Evolutionary conservation across 768 basidiomycete species (phyloP).

Genomic region (Trametes gibbosa): DNA sequence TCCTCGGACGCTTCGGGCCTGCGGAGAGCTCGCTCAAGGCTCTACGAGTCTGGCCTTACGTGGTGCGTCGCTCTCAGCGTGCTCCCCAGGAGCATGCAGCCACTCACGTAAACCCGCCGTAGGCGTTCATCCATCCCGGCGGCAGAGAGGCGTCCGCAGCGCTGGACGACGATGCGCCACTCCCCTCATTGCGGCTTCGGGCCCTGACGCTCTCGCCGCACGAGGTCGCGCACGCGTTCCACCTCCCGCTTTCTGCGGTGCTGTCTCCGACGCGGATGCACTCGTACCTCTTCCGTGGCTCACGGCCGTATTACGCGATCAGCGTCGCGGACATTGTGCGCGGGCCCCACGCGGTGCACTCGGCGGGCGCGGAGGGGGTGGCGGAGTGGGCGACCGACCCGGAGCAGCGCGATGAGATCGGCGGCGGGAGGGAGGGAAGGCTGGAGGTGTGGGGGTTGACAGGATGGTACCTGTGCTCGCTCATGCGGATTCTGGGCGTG

Average conservation of each 20-base stretch:
- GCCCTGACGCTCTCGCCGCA: conserved; percentile 50
- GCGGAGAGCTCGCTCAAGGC: conserved; percentile 56
- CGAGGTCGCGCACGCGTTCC: conserved; percentile 72
- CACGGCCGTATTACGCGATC: conserved; percentile 60
- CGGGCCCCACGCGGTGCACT: conserved; percentile 11
- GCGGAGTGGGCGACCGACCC: conserved; percentile 34
- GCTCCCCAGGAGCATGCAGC: background rate
- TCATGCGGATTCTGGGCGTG: conserved; percentile 55
- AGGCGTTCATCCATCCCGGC: conserved; percentile 31
- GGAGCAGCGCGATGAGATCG: conserved; percentile 40
- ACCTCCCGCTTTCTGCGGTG: conserved; percentile 59
- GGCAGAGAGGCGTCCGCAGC: background rate
- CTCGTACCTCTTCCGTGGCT: conserved; percentile 52
- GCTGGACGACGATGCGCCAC: conserved; percentile 39
- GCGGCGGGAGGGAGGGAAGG: conserved; percentile 40
- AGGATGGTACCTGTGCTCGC: conserved; percentile 71
- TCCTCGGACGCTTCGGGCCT: conserved; percentile 65
- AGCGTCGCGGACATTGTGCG: conserved; percentile 59
- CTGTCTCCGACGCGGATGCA: conserved; percentile 47
- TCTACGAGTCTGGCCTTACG: conserved; percentile 71
- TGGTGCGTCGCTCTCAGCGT: conserved; percentile 46
- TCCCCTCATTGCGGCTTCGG: conserved; percentile 58
- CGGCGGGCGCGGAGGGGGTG: conserved; percentile 19
- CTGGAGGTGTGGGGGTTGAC: conserved; percentile 83
- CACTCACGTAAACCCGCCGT: background rate